A percentile compares a stretch with the other conserved stretches of the same genome.
Conservation (phyloP, 2,329 filamentous ascomycete genomes). For the Thyridium curvatum region DNA sequence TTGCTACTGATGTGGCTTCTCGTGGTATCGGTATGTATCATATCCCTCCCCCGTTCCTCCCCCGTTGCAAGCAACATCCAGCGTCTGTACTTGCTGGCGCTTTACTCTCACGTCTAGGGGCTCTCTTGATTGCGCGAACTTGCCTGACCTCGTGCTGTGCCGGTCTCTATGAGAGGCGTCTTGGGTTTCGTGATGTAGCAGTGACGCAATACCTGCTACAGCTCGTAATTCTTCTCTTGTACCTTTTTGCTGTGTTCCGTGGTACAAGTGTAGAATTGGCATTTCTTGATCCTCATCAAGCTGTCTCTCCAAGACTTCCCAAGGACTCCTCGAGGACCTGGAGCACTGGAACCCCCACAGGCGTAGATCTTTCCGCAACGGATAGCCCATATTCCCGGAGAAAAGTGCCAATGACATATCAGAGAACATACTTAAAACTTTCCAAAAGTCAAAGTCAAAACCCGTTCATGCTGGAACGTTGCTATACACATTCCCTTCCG, state of each 20-base stretch:
- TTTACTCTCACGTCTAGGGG: constrained; percentile 90
- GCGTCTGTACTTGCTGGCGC: constrained; percentile 59
- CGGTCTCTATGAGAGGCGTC: constrained; percentile 78
- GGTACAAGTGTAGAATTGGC: constrained; percentile 75
- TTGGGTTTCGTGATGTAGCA: constrained; percentile 75
- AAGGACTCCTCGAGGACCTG: constrained; percentile 47
- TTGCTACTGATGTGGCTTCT: constrained; percentile 98
- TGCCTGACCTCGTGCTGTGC: constrained; percentile 82
- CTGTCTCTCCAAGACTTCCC: constrained; percentile 50
- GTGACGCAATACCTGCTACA: constrained; percentile 44
- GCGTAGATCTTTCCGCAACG: constrained; percentile 48
- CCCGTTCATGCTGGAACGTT: constrained; percentile 54
- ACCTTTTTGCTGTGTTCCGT: constrained; percentile 46
- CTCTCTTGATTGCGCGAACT: constrained; percentile 83
- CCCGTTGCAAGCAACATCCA: constrained; percentile 44
- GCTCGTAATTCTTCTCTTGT: constrained; percentile 73
- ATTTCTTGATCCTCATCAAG: constrained; percentile 75
- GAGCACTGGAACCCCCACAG: constrained; percentile 47
- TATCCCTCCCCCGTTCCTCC: constrained; percentile 33
- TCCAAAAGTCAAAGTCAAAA: constrained; percentile 20
- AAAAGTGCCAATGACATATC: constrained; percentile 40
- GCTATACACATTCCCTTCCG: constrained; percentile 48
- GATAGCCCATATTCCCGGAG: constrained; percentile 55
- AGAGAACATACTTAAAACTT: constrained; percentile 45
- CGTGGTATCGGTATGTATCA: constrained; percentile 99